Evolutionary conservation across 352 stramenopile genomes (phyloP), one percentile per base, ranked within the genome.

Genomic region (Phytopythium aichiense): DNA sequence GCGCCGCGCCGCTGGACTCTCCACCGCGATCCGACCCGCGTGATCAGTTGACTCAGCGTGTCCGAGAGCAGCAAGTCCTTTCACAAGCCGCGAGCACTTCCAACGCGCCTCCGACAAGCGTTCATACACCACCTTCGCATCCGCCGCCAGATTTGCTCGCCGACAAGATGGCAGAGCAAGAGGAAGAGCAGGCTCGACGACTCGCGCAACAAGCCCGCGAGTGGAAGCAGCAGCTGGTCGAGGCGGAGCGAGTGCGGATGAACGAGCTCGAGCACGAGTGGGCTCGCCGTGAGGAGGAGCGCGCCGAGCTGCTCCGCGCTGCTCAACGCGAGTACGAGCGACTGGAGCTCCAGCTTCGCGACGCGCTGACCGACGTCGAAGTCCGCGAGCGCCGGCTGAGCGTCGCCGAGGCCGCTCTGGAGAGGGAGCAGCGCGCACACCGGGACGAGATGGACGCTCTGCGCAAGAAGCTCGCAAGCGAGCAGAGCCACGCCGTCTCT

Each of bases 221-320:
- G 55, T 87, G 79, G 76, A 90, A 79, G 62, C 68, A 70, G 38
- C 71, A 76, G 6, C 60, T 88, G 56, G 70, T 79, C 38, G 77
- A 75, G 42, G 73, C 70, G 42, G 81, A 92, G 55, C 87, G 86
- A 23, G 65, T 65, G 13, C 69, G 85, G 7, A 94, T 94, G 83
- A 72, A 86, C 20, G 80, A 89, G 35, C 64, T 94, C 7, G 83
- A 94, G 42, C 78, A 89, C 5, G 83, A 92, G 61, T 92, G 85
- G 85, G 85, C 83, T 13, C 71, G 79, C 15, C 74, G 82, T 22
- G 85, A 92, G 67, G 84, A 92, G 69, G 84, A 94, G 51, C 71
- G 83, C 12, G 88, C 71, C 48, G 68, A 60, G 18, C 65, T 91
- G 28, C 48, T 91, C 7, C 79, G 73, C 7, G 52, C 66, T 1